A percentile compares a stretch with the other conserved stretches of the same genome.
Conservation (phyloP, 495 filamentous ascomycete genomes). For the Xylaria scruposa region DNA sequence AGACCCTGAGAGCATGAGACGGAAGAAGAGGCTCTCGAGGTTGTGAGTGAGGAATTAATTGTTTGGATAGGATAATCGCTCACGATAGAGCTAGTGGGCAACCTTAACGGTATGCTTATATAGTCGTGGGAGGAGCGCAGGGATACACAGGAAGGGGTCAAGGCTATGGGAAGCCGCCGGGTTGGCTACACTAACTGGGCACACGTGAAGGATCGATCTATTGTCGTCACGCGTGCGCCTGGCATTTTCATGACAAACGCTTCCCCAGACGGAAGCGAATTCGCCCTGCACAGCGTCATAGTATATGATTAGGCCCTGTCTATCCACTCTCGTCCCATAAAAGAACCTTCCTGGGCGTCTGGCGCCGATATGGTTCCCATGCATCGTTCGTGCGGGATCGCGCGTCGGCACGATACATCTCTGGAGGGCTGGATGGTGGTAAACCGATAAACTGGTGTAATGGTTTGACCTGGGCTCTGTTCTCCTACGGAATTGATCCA, state of each 20-base stretch:
- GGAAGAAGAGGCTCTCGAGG: not conserved
- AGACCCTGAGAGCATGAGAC: not conserved
- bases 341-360: not conserved
- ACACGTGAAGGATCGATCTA: not conserved
- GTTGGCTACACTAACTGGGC: not conserved
- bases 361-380: not conserved
- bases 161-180: not conserved
- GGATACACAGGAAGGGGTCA: not conserved
- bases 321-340: conserved; percentile 10
- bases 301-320: conserved; percentile 15
- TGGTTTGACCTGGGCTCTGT: not conserved
- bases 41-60: not conserved
- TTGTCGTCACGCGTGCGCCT: conserved; percentile 19
- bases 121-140: not conserved
- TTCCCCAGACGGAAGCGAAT: not conserved
- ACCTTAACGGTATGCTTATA: conserved; percentile 8
- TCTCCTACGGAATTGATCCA: conserved; percentile 1
- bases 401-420: not conserved
- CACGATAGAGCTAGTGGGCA: conserved; percentile 2
- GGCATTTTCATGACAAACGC: conserved; percentile 8
- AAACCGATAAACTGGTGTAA: not conserved
- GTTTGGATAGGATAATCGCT: not conserved
- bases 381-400: conserved; percentile 1
- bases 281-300: conserved; percentile 15
- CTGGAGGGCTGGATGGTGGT: not conserved